These are phyloP conservation scores for Tetragonia tetragonoides DNA, from an alignment of 148 eudicot species.

Conservation along the genomic window DNA sequence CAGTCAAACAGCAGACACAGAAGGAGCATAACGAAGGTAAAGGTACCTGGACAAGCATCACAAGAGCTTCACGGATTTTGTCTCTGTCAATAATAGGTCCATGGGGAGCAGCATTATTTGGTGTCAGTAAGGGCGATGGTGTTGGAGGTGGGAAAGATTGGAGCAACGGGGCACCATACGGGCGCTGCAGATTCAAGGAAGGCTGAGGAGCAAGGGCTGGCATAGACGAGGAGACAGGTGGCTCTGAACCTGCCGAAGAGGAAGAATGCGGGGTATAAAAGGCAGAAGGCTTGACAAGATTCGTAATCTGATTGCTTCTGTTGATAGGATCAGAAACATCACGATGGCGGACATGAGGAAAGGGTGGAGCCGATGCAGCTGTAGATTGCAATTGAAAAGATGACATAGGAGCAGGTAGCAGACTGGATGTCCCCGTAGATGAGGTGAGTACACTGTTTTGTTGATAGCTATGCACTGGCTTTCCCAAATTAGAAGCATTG, in stretches of 20 bases:
- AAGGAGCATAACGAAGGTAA: neutral
- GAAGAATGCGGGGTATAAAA: slow-evolving; percentile 56
- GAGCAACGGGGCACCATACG: slow-evolving; percentile 66
- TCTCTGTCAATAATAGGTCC: slow-evolving; percentile 50
- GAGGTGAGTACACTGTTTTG: slow-evolving; percentile 30
- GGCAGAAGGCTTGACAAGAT: slow-evolving; percentile 64
- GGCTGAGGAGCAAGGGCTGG: slow-evolving; percentile 49
- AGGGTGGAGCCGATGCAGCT: slow-evolving; percentile 37
- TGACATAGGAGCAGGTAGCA: slow-evolving; percentile 40
- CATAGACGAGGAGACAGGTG: slow-evolving; percentile 40
- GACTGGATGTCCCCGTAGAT: slow-evolving; percentile 33
- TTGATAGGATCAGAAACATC: slow-evolving; percentile 41
- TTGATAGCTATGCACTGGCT: slow-evolving; percentile 44
- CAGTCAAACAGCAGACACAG: neutral
- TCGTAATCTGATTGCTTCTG: slow-evolving; percentile 39
- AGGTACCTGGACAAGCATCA: slow-evolving; percentile 57
- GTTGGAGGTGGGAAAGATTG: slow-evolving; percentile 83
- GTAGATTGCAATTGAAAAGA: slow-evolving; percentile 37
- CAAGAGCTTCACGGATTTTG: slow-evolving; percentile 57
- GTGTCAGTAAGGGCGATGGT: slow-evolving; percentile 67
- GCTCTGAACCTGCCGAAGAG: slow-evolving; percentile 39
- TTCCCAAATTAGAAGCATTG: slow-evolving; percentile 29
- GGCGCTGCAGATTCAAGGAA: slow-evolving; percentile 49
- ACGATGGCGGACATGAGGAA: slow-evolving; percentile 34
- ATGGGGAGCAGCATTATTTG: slow-evolving; percentile 28